Evolutionary conservation across 108 stramenopile genomes (phyloP), one percentile per base, ranked within the genome.

Genomic region (Ochromonas danica): DNA sequence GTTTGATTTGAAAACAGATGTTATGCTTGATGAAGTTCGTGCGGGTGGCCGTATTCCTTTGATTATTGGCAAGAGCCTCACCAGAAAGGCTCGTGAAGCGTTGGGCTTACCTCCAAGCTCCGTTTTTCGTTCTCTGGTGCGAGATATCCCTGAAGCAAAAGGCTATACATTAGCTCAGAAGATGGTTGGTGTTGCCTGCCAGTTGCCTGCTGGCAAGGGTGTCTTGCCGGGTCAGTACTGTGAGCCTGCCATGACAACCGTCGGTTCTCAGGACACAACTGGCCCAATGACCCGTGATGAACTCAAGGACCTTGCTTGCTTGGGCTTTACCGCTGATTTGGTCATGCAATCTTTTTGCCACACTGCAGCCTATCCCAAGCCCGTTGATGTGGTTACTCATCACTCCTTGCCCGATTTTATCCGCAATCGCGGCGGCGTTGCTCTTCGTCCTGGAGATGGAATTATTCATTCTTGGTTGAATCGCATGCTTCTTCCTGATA

Each of bases 271-370:
- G 86, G 95, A 96, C 85, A 96, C 95, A 42, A 96, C 95, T 17
- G 95, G 95, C 35, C 95, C 95, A 65, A 96, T 96, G 95, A 96
- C 95, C 22, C 90, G 95, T 61, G 95, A 96, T 83, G 95, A 96
- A 85, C 85, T 96, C 77, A 91, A 91, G 74, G 82, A 88, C 51
- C 88, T 96, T 85, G 92, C 95, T 14, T 96, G 95, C 84, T 86
- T 96, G 78, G 95, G 95, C 81, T 96, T 96, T 84, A 86, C 85
- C 35, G 92, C 95, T 61, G 95, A 96, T 83, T 84, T 96, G 67
- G 95, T 96, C 71, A 96, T 96, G 95, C 95, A 96, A 82, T 90
- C 90, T 45, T 96, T 96, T 83, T 96, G 95, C 87, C 95, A 96
- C 88, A 96, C 95, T 0, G 95, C 95, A 36, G 95, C 95, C 41